Evolutionary conservation across 192 early-diverging fungal genomes (phyloP).

Genomic region (Jimgerdemannia lactiflua): DNA sequence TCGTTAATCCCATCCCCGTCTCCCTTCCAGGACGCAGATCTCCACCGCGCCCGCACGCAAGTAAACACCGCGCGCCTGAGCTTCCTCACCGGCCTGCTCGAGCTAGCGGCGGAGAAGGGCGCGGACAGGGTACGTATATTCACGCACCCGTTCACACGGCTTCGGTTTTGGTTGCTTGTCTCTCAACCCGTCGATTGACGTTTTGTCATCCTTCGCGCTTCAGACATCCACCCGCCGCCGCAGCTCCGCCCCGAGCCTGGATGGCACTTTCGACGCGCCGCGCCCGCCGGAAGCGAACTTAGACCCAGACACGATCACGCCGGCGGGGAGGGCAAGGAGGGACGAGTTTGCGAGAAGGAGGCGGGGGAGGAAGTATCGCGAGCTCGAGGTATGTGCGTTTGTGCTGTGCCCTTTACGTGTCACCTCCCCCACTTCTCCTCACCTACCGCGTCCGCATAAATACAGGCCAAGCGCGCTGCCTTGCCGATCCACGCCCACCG

Average conservation of each 20-base stretch:
- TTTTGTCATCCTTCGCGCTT: background rate
- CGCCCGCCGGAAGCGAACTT: background rate
- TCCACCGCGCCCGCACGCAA: background rate
- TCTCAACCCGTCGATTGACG: background rate
- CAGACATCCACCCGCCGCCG: background rate
- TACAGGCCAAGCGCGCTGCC: conserved; percentile 41
- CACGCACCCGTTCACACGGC: background rate
- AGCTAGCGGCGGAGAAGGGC: background rate
- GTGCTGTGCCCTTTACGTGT: conserved; percentile 1
- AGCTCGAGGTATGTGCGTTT: conserved; percentile 11
- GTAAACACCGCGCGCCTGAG: background rate
- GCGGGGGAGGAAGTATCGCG: background rate
- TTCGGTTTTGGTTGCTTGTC: background rate
- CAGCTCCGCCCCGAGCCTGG: background rate
- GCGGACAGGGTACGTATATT: background rate
- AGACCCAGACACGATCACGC: conserved; percentile 1
- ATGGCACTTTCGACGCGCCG: background rate
- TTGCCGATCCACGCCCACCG: conserved; percentile 62
- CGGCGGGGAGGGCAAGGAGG: background rate
- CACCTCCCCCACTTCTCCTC: no score
- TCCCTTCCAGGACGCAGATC: background rate
- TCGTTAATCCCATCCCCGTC: background rate
- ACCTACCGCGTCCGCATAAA: background rate
- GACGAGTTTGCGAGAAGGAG: background rate
- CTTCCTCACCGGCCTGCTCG: background rate